Evolutionary conservation across 768 basidiomycete species (phyloP), one percentile per base, ranked within the genome.

Genomic region (Boletus rufocinnamomeus): DNA sequence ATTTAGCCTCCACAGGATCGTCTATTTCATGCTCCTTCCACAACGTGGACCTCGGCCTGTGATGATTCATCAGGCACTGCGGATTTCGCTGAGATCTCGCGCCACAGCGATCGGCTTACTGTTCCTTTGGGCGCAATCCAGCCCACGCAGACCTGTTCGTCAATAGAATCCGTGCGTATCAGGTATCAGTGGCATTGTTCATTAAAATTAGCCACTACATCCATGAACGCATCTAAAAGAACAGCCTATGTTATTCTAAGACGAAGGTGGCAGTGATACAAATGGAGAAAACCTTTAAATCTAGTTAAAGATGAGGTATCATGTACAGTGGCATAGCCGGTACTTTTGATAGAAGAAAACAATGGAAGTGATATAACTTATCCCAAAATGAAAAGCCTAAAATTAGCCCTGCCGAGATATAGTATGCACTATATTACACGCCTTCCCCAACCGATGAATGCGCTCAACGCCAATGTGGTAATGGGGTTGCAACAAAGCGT

Each of bases 321-420:
- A 49, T 58, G 58, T 66, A 62, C 61, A n/a, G 48, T 57, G 66
- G 62, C 58, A 44, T 46, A 41, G n/a, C 65, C 53, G 10, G 52
- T 66, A 66, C 62, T 71, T 69, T 71, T 66, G 47, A 35, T n/a
- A 27, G 35, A 38, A 57, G 43, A 52, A 58, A 63, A 48, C 57
- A 50, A 53, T 55, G 54, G 43, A 55, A 62, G 64, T 60, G 64
- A 52, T 61, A 71, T 71, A 71, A 72, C 37, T 72, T 71, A 71
- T 50, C 40, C 58, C 61, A 47, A 62, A 63, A 66, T 35, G 56
- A 59, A 61, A 44, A 56, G 13, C 49, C 63, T 59, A 27, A 65
- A 61, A 68, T 63, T 72, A 66, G 57, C 52, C 58, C 50, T 57
- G 54, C 57, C 57, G 57, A 62, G 63, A 66, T 68, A 74, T 38